Percentiles rank a stretch among this genome's conserved stretches.
Conservation (phyloP, 2,329 filamentous ascomycete genomes). For the Diplodia seriata region DNA sequence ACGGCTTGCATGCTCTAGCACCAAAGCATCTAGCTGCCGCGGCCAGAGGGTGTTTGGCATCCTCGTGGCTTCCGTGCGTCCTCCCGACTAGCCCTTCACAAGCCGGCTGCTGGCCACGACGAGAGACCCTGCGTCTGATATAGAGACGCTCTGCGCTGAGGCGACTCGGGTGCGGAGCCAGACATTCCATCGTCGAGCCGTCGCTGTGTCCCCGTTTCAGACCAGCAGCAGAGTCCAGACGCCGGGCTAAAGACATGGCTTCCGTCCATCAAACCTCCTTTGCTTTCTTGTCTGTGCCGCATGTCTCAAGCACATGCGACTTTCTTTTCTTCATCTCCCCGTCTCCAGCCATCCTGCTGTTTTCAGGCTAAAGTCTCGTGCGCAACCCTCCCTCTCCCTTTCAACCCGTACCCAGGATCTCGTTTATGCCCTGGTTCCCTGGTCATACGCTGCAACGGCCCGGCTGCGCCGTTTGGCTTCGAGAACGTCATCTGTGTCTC, state of each 20-base stretch:
- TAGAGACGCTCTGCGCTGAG: constrained; percentile 9
- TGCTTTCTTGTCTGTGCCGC: constrained; percentile 1
- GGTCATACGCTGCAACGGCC: constrained; percentile 28
- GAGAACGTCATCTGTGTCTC: constrained; percentile 26
- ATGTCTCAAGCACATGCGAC: background rate
- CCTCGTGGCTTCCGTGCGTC: background rate
- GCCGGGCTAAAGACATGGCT: background rate
- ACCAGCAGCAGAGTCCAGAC: background rate
- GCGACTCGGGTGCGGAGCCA: constrained; percentile 11
- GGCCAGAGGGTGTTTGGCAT: background rate
- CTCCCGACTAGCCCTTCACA: constrained; percentile 4
- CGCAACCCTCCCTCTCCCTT: constrained; percentile 6
- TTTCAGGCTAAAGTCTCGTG: constrained; percentile 1
- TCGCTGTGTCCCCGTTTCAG: background rate
- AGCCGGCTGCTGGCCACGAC: constrained; percentile 10
- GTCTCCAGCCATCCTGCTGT: background rate
- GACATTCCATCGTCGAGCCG: constrained; percentile 9
- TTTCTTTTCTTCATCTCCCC: background rate
- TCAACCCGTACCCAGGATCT: constrained; percentile 12
- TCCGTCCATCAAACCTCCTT: background rate
- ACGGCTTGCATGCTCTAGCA: constrained; percentile 22
- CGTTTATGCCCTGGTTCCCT: constrained; percentile 20
- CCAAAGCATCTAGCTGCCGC: constrained; percentile 12
- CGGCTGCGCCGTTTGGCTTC: constrained; percentile 24
- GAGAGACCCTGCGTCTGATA: constrained; percentile 25